Evolutionary conservation across 331 rosid species (phyloP), one percentile per base, ranked within the genome.

Genomic region (Saraca asoca): DNA sequence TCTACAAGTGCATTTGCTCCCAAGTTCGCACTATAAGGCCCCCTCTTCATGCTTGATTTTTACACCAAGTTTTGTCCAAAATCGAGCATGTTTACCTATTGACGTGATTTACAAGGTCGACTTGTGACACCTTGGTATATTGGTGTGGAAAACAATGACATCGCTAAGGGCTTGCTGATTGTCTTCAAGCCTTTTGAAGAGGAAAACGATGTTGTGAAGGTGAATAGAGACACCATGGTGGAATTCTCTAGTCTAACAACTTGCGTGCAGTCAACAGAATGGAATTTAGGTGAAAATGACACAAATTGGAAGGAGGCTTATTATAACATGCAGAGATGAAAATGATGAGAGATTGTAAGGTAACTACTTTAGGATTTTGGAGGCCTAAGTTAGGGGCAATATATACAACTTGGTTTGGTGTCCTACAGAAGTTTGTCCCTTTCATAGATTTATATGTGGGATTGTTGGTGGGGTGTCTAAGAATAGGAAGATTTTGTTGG

Each of bases 361-460:
- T 0, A 62, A 59, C 24, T 81, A 64, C 9, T 81, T 81, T 17
- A 56, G 73, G 54, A 61, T 81, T 20, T 75, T 15, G 8, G 15
- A 46, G 2, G 29, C 68, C 2, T 10, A 31, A 2, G 44, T 0
- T 0, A 5, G 0, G 0, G 65, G 53, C 59, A 68, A 70, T 8
- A 62, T 8, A 62, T 86, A 0, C 10, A 0, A n/a, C n/a, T n/a
- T n/a, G n/a, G n/a, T n/a, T n/a, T 86, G 86, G 87, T 83, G 92
- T 11, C 92, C 89, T 0, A 58, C 80, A 0, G 80, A 86, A 0
- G 56, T 73, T 3, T 86, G 92, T 13, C 38, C 80, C 0, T 43
- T 1, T 15, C 83, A 87, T 56, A 72, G 15, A 45, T 72, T 83
- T 44, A 0, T 0, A 2, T 83, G 89, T 24, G 87, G 92, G 0